Base-by-base conservation (phyloP, 2,329 filamentous ascomycete genomes). In the Scedosporium dehoogii region DNA sequence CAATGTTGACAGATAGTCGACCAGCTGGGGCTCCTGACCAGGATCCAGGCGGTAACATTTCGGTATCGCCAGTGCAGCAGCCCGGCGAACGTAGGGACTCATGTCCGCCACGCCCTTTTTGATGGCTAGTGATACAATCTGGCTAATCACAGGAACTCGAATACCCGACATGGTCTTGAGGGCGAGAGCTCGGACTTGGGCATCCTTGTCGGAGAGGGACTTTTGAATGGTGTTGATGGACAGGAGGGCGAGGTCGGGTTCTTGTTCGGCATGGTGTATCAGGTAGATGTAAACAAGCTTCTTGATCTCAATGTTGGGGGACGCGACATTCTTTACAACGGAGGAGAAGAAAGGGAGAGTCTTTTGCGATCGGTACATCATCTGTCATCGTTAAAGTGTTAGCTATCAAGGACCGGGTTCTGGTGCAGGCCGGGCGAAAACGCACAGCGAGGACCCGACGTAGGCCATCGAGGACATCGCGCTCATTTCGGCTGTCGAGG, bases 171-270 rank as follows among this genome's bases (percentile, higher is more conserved):
- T 99, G 67, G 94, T 96, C 66, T 92, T 91, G 65, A 99, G 81
- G 0, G 94, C 94, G 70, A 99, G 87, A 23, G 93, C 91, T 67
- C 94, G 88, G 21, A 97, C 86, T 71, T 96, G 90, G 1, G 94
- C 91, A 73, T 92, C 97, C 63, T 87, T 81, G 75, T 99, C 94
- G 25, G 92, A 96, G 63, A 99, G 84, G 9, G 93, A 96, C 76
- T 97, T 97, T 72, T 99, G 94, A 69, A 99, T 97, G 6, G 94
- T 96, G 76, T 99, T 99, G 82, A 99, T 97, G 64, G 92, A 96
- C 55, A 99, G 83, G 44, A 99, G 83, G 21, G 94, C 92, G 56
- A 97, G 89, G 75, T 99, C 94, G 63, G 93, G 94, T 71, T 97
- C 94, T 66, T 92, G 86, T 73, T 97, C 94, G 73, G 94, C 94